These are phyloP conservation scores for Sinapis alba DNA, from an alignment of 441 rosid species.

Conservation along the genomic window DNA sequence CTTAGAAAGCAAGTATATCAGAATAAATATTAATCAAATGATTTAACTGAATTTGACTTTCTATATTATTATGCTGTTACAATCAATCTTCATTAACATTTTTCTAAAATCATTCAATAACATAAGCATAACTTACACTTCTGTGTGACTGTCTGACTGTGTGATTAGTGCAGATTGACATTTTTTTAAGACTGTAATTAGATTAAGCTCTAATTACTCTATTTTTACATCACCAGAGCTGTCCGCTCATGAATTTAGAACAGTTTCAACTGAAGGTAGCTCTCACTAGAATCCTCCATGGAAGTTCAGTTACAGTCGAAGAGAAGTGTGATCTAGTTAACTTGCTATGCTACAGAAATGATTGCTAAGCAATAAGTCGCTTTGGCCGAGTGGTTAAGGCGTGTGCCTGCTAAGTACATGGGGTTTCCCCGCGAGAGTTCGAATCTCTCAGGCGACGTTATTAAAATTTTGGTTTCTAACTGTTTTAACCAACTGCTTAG, in stretches of 20 bases:
- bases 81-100: neutral
- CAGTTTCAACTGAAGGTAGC: too few species aligned
- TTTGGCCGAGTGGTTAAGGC: constrained; percentile 96
- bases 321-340: too few species aligned
- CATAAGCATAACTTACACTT: neutral
- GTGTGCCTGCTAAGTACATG: constrained; percentile 99
- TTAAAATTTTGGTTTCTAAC: neutral
- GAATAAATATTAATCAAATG: neutral
- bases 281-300: too few species aligned
- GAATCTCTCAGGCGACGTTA: constrained; percentile 91
- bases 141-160: neutral
- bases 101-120: neutral
- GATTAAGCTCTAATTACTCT: too few species aligned
- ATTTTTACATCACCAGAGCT: too few species aligned
- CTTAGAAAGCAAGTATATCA: neutral
- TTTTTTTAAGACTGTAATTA: too few species aligned
- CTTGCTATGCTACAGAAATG: too few species aligned
- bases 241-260: too few species aligned
- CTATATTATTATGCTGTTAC: neutral
- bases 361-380: constrained; percentile 44
- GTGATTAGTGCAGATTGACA: neutral
- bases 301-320: too few species aligned
- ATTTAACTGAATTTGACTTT: neutral
- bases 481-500: neutral
- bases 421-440: constrained; percentile 99